Conservation (phyloP, 768 basidiomycete species). For the Calocera viscosa region DNA sequence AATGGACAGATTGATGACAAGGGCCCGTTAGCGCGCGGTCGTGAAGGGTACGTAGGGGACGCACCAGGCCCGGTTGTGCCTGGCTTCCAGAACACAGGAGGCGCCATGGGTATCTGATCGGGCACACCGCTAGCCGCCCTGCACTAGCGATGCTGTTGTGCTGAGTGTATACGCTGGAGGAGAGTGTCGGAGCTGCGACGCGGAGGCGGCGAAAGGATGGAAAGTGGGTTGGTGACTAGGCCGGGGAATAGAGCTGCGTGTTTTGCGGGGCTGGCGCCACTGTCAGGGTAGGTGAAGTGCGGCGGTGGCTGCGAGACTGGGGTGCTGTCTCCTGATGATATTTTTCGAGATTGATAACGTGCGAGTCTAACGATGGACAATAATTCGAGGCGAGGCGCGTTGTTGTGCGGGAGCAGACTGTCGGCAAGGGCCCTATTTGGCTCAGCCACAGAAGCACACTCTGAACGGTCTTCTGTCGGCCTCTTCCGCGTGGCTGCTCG, state of each 20-base stretch:
- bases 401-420: background rate
- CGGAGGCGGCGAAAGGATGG: too few relatives aligned
- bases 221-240: too few relatives aligned
- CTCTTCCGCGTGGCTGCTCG: too few relatives aligned
- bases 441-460: constrained; percentile 2
- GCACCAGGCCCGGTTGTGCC: constrained; percentile 54
- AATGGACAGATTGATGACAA: background rate
- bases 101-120: background rate
- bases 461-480: background rate
- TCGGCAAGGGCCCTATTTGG: background rate
- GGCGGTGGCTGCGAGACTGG: background rate
- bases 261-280: too few relatives aligned
- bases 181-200: too few relatives aligned
- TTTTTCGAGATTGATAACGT: background rate
- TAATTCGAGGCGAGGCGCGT: background rate
- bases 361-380: background rate
- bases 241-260: too few relatives aligned
- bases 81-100: constrained; percentile 66
- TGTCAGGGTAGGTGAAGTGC: too few relatives aligned
- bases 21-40: background rate
- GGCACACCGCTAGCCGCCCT: background rate
- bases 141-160: too few relatives aligned
- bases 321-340: background rate
- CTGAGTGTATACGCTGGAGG: too few relatives aligned
- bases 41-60: background rate